phyloP scores from a whole-genome alignment of 2,329 filamentous ascomycete species.

The Lecanicillium sp. region DNA sequence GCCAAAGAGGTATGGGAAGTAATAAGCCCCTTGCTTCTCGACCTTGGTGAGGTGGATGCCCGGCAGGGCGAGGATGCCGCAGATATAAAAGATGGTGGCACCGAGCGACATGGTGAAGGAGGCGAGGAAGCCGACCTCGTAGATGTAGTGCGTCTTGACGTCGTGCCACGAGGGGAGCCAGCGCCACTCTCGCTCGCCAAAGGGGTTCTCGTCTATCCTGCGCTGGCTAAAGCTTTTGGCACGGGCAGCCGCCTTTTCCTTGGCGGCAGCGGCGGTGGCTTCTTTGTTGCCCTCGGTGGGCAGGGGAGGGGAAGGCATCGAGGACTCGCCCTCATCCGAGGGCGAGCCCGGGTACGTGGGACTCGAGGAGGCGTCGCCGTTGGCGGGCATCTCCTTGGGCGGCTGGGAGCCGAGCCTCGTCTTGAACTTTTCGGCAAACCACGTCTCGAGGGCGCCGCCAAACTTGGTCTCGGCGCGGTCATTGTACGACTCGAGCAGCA shows the following conservation, averaged over 20 bases:
- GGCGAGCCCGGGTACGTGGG: neutral
- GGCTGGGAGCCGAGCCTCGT: neutral
- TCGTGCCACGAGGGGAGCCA: slow-evolving; percentile 52
- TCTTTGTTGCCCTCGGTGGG: neutral
- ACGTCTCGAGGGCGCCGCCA: slow-evolving; percentile 48
- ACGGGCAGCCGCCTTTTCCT: neutral
- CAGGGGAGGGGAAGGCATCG: neutral
- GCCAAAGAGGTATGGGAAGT: slow-evolving; percentile 51
- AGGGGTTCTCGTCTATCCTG: neutral
- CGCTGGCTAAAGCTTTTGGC: slow-evolving; percentile 2
- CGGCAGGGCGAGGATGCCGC: slow-evolving; percentile 53
- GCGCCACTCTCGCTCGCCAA: slow-evolving; percentile 33
- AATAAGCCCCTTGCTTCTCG: slow-evolving; percentile 47
- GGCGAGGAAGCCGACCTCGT: slow-evolving; percentile 56
- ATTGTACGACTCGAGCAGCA: slow-evolving; percentile 55
- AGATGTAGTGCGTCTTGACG: slow-evolving; percentile 50
- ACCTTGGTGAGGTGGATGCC: slow-evolving; percentile 41
- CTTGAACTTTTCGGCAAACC: slow-evolving; percentile 8
- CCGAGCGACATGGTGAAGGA: slow-evolving; percentile 47
- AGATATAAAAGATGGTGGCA: slow-evolving; percentile 57
- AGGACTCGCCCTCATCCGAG: neutral
- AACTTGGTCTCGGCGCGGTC: slow-evolving; percentile 50
- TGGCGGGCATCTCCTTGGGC: slow-evolving; percentile 1
- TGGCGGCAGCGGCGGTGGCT: neutral
- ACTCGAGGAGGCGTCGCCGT: neutral